Conservation (phyloP, 73 alveolate species). For the Effrenium voratum region DNA sequence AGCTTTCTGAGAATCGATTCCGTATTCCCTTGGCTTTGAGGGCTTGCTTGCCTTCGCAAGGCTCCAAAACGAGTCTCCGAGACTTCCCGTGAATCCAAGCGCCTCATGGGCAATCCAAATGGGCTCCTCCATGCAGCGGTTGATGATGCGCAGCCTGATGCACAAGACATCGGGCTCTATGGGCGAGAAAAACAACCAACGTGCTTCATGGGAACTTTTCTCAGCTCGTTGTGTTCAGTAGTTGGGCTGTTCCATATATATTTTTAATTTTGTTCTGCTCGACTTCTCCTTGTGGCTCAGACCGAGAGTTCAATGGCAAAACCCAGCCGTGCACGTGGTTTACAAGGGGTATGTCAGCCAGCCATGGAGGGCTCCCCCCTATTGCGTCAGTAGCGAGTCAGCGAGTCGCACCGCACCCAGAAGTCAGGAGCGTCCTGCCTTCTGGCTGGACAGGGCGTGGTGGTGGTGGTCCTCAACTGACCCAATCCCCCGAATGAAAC, state of each 20-base stretch:
- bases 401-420: not conserved
- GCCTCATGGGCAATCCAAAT: conserved; percentile 88
- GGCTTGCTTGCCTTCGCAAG: not conserved
- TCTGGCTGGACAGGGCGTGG: conserved; percentile 48
- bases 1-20: not conserved
- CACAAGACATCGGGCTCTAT: too few species aligned
- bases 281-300: not conserved
- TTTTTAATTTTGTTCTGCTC: not conserved
- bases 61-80: too few species aligned
- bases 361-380: not conserved
- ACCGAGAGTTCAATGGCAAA: not conserved
- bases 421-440: not conserved
- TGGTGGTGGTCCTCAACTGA: conserved; percentile 36
- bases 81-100: too few species aligned
- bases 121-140: conserved; percentile 44
- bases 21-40: not conserved
- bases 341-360: not conserved
- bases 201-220: too few species aligned
- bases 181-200: too few species aligned
- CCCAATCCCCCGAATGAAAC: not conserved
- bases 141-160: conserved; percentile 44
- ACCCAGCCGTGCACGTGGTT: not conserved
- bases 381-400: not conserved
- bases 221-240: not conserved
- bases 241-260: not conserved